Conservation (phyloP, 1,284 basidiomycete genomes). For the Ganoderma leucocontextum region DNA sequence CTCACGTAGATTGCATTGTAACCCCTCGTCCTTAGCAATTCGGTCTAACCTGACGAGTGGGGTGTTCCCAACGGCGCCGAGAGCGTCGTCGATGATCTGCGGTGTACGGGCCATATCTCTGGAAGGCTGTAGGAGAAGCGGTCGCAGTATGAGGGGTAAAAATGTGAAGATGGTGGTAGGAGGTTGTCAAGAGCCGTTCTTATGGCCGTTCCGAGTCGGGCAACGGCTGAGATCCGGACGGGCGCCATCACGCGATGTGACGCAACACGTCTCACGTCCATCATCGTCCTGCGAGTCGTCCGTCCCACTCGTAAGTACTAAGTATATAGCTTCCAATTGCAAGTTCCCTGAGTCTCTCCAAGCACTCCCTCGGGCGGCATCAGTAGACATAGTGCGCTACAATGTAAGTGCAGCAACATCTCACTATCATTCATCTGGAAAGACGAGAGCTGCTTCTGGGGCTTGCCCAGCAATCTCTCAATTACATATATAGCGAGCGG, state of each 20-base stretch:
- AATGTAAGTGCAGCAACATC: background rate
- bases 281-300: background rate
- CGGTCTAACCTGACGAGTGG: constrained; percentile 90
- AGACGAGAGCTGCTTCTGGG: background rate
- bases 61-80: constrained; percentile 90
- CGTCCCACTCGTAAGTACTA: too few relatives aligned
- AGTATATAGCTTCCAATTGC: too few relatives aligned
- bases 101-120: constrained; percentile 38
- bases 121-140: background rate
- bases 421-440: background rate
- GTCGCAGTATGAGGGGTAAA: background rate
- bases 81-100: constrained; percentile 76
- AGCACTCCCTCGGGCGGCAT: too few relatives aligned
- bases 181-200: background rate
- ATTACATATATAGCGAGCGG: background rate
- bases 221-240: constrained; percentile 24
- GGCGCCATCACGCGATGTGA: constrained; percentile 24
- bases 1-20: constrained; percentile 93
- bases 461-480: background rate
- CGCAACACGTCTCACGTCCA: constrained; percentile 12
- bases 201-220: constrained; percentile 5
- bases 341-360: too few relatives aligned
- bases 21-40: constrained; percentile 76
- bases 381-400: background rate
- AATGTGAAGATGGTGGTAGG: constrained; percentile 8